Percentiles rank a stretch among this genome's conserved stretches.
Conservation (phyloP, 805 yeast genomes). For the Myxozyma lipomycoides region DNA sequence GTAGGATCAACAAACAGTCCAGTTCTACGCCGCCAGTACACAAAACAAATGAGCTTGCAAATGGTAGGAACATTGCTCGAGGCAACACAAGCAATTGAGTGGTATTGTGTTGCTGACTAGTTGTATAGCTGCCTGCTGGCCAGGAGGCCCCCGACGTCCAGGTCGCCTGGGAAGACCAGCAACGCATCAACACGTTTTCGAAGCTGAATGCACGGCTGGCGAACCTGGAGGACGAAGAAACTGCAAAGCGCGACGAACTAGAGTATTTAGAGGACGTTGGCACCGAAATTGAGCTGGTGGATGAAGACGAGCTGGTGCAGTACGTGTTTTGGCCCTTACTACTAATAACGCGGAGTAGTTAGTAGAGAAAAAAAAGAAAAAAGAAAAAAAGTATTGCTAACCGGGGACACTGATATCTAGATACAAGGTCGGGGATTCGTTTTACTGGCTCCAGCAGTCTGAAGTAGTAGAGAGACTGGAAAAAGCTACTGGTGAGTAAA, state of each 20-base stretch:
- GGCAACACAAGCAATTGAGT: no score
- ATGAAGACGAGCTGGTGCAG: constrained; percentile 46
- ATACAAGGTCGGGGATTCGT: constrained; percentile 76
- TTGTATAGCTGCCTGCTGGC: constrained; percentile 27
- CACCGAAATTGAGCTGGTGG: constrained; percentile 80
- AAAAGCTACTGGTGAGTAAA: constrained; percentile 46
- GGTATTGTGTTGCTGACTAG: no score
- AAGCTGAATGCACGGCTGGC: constrained; percentile 72
- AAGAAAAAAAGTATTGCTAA: background rate
- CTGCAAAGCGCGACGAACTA: constrained; percentile 58
- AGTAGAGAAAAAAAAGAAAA: background rate
- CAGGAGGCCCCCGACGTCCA: constrained; percentile 39
- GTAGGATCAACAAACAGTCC: no score
- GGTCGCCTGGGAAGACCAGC: constrained; percentile 81
- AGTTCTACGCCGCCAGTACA: no score
- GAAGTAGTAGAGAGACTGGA: constrained; percentile 70
- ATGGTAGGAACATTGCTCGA: no score
- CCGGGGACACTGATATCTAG: constrained; percentile 1
- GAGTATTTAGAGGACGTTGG: constrained; percentile 85
- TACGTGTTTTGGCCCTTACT: constrained; percentile 7
- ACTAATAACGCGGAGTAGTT: no score
- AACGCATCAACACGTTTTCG: constrained; percentile 82
- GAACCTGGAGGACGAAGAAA: constrained; percentile 48
- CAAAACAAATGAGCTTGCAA: constrained; percentile 24
- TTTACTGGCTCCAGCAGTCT: constrained; percentile 62